These are phyloP conservation scores for Hypoxylon fuscum DNA, from an alignment of 495 filamentous ascomycete genomes.

Conservation along the genomic window DNA sequence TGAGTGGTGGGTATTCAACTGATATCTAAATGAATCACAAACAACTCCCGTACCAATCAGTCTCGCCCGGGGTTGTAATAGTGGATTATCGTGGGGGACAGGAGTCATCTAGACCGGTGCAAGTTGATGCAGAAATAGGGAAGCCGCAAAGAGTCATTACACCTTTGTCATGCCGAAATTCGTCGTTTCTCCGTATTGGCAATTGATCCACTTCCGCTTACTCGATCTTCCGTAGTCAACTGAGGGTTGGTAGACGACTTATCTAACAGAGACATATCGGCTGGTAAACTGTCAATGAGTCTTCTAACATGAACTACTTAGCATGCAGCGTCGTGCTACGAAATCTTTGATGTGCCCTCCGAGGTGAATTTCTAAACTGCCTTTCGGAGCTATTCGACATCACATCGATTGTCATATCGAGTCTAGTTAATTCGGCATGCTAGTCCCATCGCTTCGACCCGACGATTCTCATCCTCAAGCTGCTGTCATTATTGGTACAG, in stretches of 20 bases:
- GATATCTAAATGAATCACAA: conserved; percentile 22
- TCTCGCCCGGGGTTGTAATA: conserved; percentile 21
- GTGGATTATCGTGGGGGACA: conserved; percentile 38
- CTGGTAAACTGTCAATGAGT: not conserved
- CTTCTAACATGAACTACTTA: conserved; percentile 6
- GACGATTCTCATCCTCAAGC: not conserved
- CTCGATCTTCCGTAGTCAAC: conserved; percentile 3
- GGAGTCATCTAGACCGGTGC: conserved; percentile 19
- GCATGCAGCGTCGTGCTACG: not conserved
- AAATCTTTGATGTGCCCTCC: not conserved
- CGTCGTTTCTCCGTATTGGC: conserved; percentile 2
- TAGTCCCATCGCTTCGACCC: not conserved
- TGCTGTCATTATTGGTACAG: not conserved
- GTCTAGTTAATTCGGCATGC: not conserved
- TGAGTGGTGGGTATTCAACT: conserved; percentile 19
- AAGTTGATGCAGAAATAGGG: conserved; percentile 11
- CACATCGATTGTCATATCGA: not conserved
- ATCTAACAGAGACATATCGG: conserved; percentile 3
- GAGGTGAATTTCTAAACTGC: not conserved
- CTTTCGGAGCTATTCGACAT: not conserved
- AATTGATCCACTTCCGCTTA: not conserved
- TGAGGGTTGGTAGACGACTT: not conserved
- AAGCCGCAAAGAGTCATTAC: conserved; percentile 22
- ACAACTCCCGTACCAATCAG: conserved; percentile 32
- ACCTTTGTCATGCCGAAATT: conserved; percentile 6